Conservation (phyloP, 2,329 filamentous ascomycete species). For the Cladosporium sp. region DNA sequence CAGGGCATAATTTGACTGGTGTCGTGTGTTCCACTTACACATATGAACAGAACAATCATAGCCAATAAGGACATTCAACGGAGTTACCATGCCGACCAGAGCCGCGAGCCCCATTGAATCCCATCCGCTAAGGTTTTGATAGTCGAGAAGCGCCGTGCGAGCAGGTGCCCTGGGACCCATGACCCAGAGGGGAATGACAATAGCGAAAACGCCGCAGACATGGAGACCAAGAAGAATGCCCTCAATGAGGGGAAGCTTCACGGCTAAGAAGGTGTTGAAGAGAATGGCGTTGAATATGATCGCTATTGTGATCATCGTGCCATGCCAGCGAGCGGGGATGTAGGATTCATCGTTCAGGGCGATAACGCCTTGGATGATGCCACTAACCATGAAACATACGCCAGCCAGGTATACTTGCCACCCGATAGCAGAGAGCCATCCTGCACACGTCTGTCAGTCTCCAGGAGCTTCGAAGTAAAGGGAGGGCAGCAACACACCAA, state of each 20-base stretch:
- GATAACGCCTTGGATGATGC: constrained; percentile 43
- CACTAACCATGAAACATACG: constrained; percentile 42
- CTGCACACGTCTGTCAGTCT: neutral
- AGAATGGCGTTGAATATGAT: constrained; percentile 31
- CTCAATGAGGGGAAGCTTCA: constrained; percentile 44
- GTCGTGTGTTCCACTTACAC: constrained; percentile 12
- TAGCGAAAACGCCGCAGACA: constrained; percentile 33
- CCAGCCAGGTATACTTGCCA: constrained; percentile 39
- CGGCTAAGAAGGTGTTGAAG: constrained; percentile 43
- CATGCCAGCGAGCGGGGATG: constrained; percentile 42
- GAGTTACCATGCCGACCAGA: constrained; percentile 39
- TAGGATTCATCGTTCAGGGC: constrained; percentile 42
- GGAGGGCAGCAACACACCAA: constrained; percentile 22
- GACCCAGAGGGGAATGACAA: constrained; percentile 26
- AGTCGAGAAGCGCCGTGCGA: constrained; percentile 16
- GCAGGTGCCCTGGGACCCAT: constrained; percentile 20
- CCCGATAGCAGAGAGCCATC: constrained; percentile 37
- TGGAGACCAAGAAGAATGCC: constrained; percentile 29
- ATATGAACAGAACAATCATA: constrained; percentile 25
- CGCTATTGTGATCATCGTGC: constrained; percentile 43
- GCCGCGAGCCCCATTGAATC: constrained; percentile 31
- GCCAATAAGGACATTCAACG: constrained; percentile 20
- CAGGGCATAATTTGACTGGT: neutral
- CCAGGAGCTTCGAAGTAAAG: neutral
- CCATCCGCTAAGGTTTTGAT: constrained; percentile 24